Conservation (phyloP, 192 early-diverging fungal species). For the Coemansia sp. region DNA sequence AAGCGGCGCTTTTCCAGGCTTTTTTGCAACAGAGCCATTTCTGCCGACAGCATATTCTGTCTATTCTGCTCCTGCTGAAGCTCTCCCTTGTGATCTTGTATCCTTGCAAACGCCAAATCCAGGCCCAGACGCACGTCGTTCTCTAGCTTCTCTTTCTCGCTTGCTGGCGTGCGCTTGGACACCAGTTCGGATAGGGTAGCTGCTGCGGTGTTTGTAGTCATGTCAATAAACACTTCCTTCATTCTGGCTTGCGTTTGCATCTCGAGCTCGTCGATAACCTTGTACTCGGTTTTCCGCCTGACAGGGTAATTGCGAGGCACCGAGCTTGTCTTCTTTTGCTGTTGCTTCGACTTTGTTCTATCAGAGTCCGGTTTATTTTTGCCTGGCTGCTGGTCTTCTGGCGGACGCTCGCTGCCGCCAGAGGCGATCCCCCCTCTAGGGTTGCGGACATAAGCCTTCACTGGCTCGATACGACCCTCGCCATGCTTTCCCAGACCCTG, state of each 20-base stretch:
- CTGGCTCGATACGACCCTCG: slow-evolving; percentile 85
- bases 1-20: slow-evolving; percentile 11
- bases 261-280: slow-evolving; percentile 40
- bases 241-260: slow-evolving; percentile 25
- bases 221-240: slow-evolving; percentile 48
- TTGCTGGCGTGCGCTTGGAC: slow-evolving; percentile 18
- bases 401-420: slow-evolving; percentile 70
- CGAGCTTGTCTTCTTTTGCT: slow-evolving; percentile 1
- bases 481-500: slow-evolving; percentile 87
- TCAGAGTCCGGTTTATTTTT: not conserved
- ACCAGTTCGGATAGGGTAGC: slow-evolving; percentile 38
- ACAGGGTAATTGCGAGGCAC: not conserved
- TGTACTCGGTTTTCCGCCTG: slow-evolving; percentile 25
- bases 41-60: not conserved
- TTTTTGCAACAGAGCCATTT: slow-evolving; percentile 12
- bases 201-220: slow-evolving; percentile 36
- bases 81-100: slow-evolving; percentile 33
- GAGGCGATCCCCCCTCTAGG: slow-evolving; percentile 79
- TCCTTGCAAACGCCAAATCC: slow-evolving; percentile 30
- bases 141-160: slow-evolving; percentile 27
- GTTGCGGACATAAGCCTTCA: slow-evolving; percentile 84
- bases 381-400: not conserved
- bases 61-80: slow-evolving; percentile 4
- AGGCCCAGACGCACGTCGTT: slow-evolving; percentile 43
- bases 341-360: not conserved